Conservation (phyloP, 2,329 filamentous ascomycete genomes). For the Pleurostoma richardsiae region DNA sequence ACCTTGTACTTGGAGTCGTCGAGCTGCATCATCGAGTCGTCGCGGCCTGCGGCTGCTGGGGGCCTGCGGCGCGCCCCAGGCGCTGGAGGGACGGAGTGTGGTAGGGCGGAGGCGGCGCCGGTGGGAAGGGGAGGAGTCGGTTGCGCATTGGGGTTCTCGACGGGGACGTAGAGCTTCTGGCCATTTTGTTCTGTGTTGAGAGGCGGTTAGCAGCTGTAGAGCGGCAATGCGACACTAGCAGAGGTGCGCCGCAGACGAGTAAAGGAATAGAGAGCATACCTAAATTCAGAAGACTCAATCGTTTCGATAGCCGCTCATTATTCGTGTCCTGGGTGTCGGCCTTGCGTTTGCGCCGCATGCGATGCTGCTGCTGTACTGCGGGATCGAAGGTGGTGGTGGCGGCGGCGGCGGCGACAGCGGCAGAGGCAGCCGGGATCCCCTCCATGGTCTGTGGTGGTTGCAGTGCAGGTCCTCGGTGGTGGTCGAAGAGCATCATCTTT, state of each 20-base stretch:
- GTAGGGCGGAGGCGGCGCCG: conserved; percentile 12
- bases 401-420: conserved; percentile 1
- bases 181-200: conserved; percentile 51
- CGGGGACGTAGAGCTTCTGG: conserved; percentile 60
- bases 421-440: background rate
- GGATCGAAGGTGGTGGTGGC: background rate
- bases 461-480: background rate
- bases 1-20: conserved; percentile 84
- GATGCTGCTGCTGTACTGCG: conserved; percentile 5
- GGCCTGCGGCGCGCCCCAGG: conserved; percentile 10
- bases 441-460: background rate
- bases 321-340: conserved; percentile 46
- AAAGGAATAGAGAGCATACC: conserved; percentile 45
- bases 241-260: conserved; percentile 5
- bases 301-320: conserved; percentile 76
- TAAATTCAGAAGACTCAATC: conserved; percentile 75
- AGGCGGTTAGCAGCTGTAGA: background rate
- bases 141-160: conserved; percentile 39
- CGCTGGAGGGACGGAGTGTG: conserved; percentile 12
- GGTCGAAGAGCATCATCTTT: background rate
- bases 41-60: conserved; percentile 14
- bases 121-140: conserved; percentile 4
- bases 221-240: background rate
- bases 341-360: conserved; percentile 50
- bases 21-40: conserved; percentile 78